Conservation (phyloP, 2,329 filamentous ascomycete species). For the Furcasterigmium furcatum region DNA sequence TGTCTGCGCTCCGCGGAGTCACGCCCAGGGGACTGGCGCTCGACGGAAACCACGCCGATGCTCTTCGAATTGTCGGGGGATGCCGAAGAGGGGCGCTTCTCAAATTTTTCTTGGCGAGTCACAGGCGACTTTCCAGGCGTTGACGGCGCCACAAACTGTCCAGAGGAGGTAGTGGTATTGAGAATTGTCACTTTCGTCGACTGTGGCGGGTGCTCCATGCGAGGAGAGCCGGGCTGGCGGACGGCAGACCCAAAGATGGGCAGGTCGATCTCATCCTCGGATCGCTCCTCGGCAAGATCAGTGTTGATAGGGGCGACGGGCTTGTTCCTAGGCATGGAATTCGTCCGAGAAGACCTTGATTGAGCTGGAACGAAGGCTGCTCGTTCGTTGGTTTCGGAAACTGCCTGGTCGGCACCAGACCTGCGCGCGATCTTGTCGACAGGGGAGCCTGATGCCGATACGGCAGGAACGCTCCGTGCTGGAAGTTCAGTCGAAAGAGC, state of each 20-base stretch:
- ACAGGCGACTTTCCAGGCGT: constrained; percentile 25
- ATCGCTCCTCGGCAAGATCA: neutral
- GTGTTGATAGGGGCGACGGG: neutral
- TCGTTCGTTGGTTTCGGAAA: constrained; percentile 42
- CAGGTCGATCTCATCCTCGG: constrained; percentile 3
- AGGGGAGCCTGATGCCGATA: constrained; percentile 23
- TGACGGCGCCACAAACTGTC: constrained; percentile 29
- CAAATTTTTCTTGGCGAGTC: constrained; percentile 10
- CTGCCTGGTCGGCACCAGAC: constrained; percentile 24
- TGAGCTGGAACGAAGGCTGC: constrained; percentile 11
- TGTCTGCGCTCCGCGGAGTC: constrained; percentile 22
- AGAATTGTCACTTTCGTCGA: constrained; percentile 31
- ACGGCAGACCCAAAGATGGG: constrained; percentile 17
- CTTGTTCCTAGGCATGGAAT: neutral
- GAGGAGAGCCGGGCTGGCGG: constrained; percentile 15
- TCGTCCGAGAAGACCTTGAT: neutral
- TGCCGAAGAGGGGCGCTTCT: neutral
- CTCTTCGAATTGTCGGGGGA: constrained; percentile 12
- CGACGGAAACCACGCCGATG: constrained; percentile 35
- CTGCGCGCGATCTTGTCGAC: constrained; percentile 25
- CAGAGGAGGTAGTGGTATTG: constrained; percentile 22
- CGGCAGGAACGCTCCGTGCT: constrained; percentile 9
- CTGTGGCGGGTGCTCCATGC: constrained; percentile 14
- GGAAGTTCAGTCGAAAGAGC: constrained; percentile 5
- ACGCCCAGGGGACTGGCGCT: constrained; percentile 19